Conservation (phyloP, 83 land plant genomes). For the Diphasiastrum complanatum region DNA sequence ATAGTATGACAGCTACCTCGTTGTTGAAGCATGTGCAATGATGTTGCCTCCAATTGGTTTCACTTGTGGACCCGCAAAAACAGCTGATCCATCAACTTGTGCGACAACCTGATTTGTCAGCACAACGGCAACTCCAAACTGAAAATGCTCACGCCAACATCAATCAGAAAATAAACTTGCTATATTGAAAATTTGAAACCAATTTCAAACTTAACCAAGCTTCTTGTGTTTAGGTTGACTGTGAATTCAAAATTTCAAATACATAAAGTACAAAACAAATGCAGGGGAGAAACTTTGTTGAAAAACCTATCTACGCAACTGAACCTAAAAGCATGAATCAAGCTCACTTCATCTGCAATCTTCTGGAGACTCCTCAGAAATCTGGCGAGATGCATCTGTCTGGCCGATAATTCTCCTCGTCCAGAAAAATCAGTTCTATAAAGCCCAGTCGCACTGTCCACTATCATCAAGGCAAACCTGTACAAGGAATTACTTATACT, state of each 20-base stretch:
- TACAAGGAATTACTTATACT: neutral
- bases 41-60: slow-evolving; percentile 99
- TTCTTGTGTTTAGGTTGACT: too few relatives aligned
- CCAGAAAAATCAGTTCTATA: slow-evolving; percentile 92
- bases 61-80: slow-evolving; percentile 95
- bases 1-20: slow-evolving; percentile 45
- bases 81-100: slow-evolving; percentile 95
- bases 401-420: slow-evolving; percentile 87
- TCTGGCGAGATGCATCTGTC: slow-evolving; percentile 96
- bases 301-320: neutral
- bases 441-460: slow-evolving; percentile 92
- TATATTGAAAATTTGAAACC: too few relatives aligned
- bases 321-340: neutral
- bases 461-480: slow-evolving; percentile 93
- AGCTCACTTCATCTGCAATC: slow-evolving; percentile 80
- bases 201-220: too few relatives aligned
- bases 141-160: too few relatives aligned
- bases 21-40: slow-evolving; percentile 97
- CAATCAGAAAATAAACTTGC: too few relatives aligned
- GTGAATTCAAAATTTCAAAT: too few relatives aligned
- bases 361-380: slow-evolving; percentile 94
- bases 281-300: too few relatives aligned
- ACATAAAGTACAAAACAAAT: too few relatives aligned
- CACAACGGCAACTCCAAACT: slow-evolving; percentile 97
- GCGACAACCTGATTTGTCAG: slow-evolving; percentile 98